Evolutionary conservation across 257 asterid species (phyloP).

Genomic region (Nemophila menziesii): DNA sequence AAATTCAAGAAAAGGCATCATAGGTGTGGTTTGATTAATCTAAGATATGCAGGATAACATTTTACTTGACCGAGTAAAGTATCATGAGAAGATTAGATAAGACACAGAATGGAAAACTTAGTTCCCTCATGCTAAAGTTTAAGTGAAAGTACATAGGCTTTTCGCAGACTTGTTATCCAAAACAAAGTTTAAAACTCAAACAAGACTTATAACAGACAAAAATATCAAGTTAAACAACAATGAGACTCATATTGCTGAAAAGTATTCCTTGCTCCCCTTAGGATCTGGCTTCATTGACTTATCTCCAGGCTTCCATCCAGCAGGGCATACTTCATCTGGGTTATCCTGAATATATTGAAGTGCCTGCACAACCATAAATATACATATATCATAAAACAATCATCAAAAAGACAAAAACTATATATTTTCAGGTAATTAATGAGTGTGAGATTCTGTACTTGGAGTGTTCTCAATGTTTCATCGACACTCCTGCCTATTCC

Average conservation of each 20-base stretch:
- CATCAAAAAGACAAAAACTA: background rate
- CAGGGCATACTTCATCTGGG: constrained; percentile 99
- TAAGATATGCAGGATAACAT: too few species aligned
- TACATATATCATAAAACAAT: background rate
- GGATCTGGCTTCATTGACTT: constrained; percentile 97
- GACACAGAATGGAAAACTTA: too few species aligned
- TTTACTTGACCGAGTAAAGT: too few species aligned
- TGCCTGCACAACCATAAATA: constrained; percentile 50
- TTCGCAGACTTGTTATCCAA: constrained; percentile 4
- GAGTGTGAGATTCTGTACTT: constrained; percentile 33
- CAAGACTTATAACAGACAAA: background rate
- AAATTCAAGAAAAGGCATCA: too few species aligned
- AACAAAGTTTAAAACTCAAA: constrained; percentile 8
- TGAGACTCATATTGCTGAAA: constrained; percentile 47
- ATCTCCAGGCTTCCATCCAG: constrained; percentile 99
- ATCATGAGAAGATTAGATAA: too few species aligned
- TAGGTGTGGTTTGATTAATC: too few species aligned
- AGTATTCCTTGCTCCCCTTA: constrained; percentile 91
- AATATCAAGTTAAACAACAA: too few species aligned
- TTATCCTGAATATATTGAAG: constrained; percentile 88
- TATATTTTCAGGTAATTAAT: background rate
- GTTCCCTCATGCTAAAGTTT: too few species aligned
- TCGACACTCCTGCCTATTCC: constrained; percentile 92
- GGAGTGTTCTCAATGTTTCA: constrained; percentile 89
- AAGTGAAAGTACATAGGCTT: background rate